Base-by-base conservation (phyloP, 1,284 basidiomycete species). In the Melampsora medusae region DNA sequence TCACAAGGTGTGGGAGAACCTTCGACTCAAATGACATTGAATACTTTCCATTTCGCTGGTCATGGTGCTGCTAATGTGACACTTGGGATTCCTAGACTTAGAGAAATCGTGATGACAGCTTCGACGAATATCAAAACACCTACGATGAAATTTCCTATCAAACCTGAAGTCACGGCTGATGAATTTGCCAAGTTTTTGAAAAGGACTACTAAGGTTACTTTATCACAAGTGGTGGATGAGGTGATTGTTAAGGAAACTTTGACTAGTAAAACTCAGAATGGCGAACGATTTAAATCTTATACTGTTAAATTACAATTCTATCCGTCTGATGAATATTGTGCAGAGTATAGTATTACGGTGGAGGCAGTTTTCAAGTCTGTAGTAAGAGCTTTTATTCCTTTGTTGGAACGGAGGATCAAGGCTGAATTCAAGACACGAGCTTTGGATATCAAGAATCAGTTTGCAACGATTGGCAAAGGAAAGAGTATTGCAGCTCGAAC, bases 41-140 rank as follows among this genome's bases (percentile, higher is more conserved):
- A 99, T 84, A 99, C 97, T 10, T 99, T 99, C 89, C 97, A 99
- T 86, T 97, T 99, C 83, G 94, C 94, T 79, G 93, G 96, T 80
- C 97, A 99, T 84, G 97, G 97, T 85, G 96, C 97, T 77, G 96
- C 97, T 50, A 99, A 99, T 83, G 97, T 99, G 78, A 99, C 97
- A 1, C 88, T 99, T 66, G 97, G 97, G 88, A 99, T 99, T 80
- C 97, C 97, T 65, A 95, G 97, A 84, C 86, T 99, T 31, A 90
- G 96, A 84, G 97, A 99, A 85, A 98, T 99, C 81, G 93, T 99
- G 81, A 98, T 99, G 95, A 98, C 97, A 0, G 97, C 97, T 6
- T 96, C 97, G 5, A 89, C 90, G 80, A 92, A 95, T 81, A 97
- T 96, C 77, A 95, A 95, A 84, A 99, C 96, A 2, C 97, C 97